Base-by-base conservation (phyloP, 164 flowering plant species). In the Dillenia turbinata region DNA sequence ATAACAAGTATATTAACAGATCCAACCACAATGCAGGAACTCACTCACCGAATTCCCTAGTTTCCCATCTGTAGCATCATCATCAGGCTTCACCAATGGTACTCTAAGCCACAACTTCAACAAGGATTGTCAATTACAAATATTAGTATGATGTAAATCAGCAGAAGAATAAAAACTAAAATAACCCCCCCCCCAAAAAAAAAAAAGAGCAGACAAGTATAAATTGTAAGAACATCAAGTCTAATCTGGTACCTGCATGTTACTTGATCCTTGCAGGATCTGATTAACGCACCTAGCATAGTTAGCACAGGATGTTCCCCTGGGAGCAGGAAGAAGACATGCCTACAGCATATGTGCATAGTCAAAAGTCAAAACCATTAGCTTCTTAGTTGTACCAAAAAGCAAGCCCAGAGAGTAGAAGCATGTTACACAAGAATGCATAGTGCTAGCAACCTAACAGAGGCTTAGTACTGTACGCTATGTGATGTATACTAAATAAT, bases 241-340 rank as follows among this genome's bases (percentile, higher is more conserved):
- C 13, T 17, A 22, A 16, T 22, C 13, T 54, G 17, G 47, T 50
- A 95, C 99, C 97, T 95, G 96, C 97, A 95, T 84, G 67, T 74
- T 83, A 76, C 65, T 87, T 48, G 85, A 69, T 68, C 85, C 77
- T 66, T 84, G 96, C 59, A 95, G 78, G 66, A 95, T 87, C 77
- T 92, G 90, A 80, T 92, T 92, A 54, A 95, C 87, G 72, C 96
- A 90, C 74, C 92, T 83, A 55, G 99, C 99, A 77, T 95, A 95
- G 73, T 95, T 95, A 63, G 83, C 88, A 80, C 92, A 92, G 14
- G 88, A 79, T 26, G 70, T 17, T 62, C 92, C 84, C 66, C 75
- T 86, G 16, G 99, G 99, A 5, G 87, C 54, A 73, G 99, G 99
- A 72, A 95, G 97, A 74, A 95, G 81, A 65, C 99, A 95, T 44